These are phyloP conservation scores for Fomitopsis pinicola DNA, from an alignment of 1,284 basidiomycete species.

Conservation along the genomic window DNA sequence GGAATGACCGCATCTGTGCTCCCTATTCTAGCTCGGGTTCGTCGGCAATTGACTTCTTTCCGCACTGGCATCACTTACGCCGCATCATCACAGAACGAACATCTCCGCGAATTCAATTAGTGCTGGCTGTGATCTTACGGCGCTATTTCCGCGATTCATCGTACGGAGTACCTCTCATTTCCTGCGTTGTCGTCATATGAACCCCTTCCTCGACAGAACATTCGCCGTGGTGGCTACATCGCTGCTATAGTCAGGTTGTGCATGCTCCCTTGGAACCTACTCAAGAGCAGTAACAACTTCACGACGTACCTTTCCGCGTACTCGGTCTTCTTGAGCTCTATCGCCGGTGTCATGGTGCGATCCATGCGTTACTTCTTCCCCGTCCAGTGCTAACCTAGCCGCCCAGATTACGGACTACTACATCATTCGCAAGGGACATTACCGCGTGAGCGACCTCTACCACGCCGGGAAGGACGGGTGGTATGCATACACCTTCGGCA, in stretches of 20 bases:
- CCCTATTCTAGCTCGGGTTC: conserved; percentile 4
- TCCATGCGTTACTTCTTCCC: background rate
- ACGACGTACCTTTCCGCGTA: conserved; percentile 83
- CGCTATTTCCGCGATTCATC: conserved; percentile 76
- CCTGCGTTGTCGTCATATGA: background rate
- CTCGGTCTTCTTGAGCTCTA: conserved; percentile 78
- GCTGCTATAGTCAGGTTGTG: conserved; percentile 71
- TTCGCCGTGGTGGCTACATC: conserved; percentile 80
- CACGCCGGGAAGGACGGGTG: conserved; percentile 50
- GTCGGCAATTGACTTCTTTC: conserved; percentile 58
- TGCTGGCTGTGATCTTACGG: conserved; percentile 83
- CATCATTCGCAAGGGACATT: conserved; percentile 68
- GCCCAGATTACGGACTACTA: conserved; percentile 75
- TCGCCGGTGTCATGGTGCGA: conserved; percentile 74
- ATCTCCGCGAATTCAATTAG: conserved; percentile 84
- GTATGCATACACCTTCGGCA: conserved; percentile 75
- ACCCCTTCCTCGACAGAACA: conserved; percentile 45
- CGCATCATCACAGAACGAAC: conserved; percentile 48
- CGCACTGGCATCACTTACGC: conserved; percentile 44
- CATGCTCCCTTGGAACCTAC: conserved; percentile 80
- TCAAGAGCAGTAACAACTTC: conserved; percentile 74
- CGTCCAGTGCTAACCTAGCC: background rate
- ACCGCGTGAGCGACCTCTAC: conserved; percentile 74
- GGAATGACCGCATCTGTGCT: background rate
- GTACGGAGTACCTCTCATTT: conserved; percentile 29